Percentiles rank a stretch among this genome's conserved stretches.
These are phyloP conservation scores for Quillaja saponaria DNA, from an alignment of 306 rosid species.

Conservation along the genomic window DNA sequence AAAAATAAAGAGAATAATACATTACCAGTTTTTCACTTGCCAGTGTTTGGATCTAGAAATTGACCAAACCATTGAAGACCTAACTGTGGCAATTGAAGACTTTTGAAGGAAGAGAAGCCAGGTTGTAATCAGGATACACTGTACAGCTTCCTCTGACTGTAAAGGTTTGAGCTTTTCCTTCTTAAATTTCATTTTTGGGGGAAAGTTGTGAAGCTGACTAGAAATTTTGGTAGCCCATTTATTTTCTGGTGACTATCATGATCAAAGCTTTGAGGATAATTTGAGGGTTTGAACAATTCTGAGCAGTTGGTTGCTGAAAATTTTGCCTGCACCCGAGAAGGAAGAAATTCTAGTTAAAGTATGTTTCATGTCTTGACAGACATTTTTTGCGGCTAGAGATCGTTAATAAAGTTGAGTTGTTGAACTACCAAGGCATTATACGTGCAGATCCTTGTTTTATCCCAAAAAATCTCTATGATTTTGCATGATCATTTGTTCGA, in stretches of 20 bases:
- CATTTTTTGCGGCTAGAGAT: constrained; percentile 21
- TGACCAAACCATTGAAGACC: too few species aligned
- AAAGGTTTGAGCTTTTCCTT: constrained; percentile 29
- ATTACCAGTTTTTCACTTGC: constrained; percentile 25
- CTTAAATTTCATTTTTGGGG: constrained; percentile 15
- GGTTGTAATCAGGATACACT: constrained; percentile 24
- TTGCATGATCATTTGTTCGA: too few species aligned
- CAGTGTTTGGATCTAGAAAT: constrained; percentile 26
- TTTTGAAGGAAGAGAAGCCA: constrained; percentile 27
- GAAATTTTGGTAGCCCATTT: constrained; percentile 28
- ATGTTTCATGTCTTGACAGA: constrained; percentile 3
- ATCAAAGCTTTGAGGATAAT: neutral
- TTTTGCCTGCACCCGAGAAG: constrained; percentile 4
- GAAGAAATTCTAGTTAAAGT: constrained; percentile 6
- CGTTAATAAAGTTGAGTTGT: constrained; percentile 9
- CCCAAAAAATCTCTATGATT: too few species aligned
- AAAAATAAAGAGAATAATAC: constrained; percentile 1
- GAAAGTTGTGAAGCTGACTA: constrained; percentile 25
- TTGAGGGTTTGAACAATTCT: constrained; percentile 21
- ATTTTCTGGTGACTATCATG: constrained; percentile 26
- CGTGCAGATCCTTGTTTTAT: too few species aligned
- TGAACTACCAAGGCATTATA: too few species aligned
- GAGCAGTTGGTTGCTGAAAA: constrained; percentile 22
- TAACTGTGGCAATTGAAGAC: constrained; percentile 21
- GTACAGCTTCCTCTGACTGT: constrained; percentile 29